Base-by-base conservation (phyloP, 2,329 filamentous ascomycete genomes). In the Fusarium transvaalense region DNA sequence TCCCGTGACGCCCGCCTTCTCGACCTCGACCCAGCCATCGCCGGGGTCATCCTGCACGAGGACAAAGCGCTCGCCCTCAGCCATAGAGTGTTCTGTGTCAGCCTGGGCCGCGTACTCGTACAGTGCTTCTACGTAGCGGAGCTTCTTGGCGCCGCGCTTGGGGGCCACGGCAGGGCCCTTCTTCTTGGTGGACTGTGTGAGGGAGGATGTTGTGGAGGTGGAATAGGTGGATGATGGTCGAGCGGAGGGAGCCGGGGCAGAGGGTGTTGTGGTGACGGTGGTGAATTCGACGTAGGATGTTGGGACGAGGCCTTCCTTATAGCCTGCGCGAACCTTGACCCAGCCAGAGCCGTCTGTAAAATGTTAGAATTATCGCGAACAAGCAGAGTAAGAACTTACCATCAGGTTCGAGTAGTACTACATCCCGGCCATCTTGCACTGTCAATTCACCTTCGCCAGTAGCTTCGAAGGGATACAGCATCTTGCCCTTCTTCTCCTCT, bases 1-100 rank as follows among this genome's bases (percentile, higher is more conserved):
- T 76, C 90, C 94, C 48, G 90, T 93, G 39, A 89, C 83, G 2
- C 94, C 94, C 19, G 93, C 94, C 79, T 93, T 94, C 82, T 98
- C 96, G 19, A 99, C 96, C 82, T 98, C 96, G 29, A 91, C 93
- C 96, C 96, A 99, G 1, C 96, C 96, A 81, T 98, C 96, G 2
- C 96, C 96, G 0, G 90, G 87, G 76, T 98, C 95, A 58, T 92
- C 90, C 74, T 90, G 94, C 64, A 97, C 89, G 32, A 99, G 83
- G 38, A 99, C 94, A 75, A 99, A 97, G 52, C 90, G 87, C 80
- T 99, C 96, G 1, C 96, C 96, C 79, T 97, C 95, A 1, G 78
- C 78, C 93, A 99, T 99, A 75, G 86, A 93, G 79, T 95, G 94
- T 80, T 99, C 96, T 10, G 89, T 87, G 8, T 97, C 93, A 70